Percentiles rank a stretch among this genome's conserved stretches.
Evolutionary conservation across 257 asterid genomes (phyloP).

Genomic region (Paulownia fortunei): DNA sequence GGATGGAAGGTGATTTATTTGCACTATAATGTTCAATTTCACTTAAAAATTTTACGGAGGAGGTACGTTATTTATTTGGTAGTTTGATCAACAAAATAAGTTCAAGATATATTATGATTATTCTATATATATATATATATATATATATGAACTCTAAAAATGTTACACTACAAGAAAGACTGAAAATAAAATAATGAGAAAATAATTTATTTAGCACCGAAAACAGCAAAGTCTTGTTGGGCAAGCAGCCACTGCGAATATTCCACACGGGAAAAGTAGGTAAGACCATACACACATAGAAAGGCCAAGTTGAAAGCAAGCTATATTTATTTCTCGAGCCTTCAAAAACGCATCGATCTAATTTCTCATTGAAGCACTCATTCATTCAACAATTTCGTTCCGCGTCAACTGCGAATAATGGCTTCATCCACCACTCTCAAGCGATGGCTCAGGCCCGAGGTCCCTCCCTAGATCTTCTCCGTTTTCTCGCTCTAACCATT

Average conservation of each 20-base stretch:
- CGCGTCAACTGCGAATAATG: constrained; percentile 41
- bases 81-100: too few species aligned
- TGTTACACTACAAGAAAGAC: too few species aligned
- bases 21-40: too few species aligned
- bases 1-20: too few species aligned
- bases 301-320: constrained; percentile 11
- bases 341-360: constrained; percentile 6
- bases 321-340: background rate
- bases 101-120: too few species aligned
- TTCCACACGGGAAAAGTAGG: constrained; percentile 16
- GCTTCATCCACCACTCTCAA: constrained; percentile 62
- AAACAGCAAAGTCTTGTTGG: constrained; percentile 23
- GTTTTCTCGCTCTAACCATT: background rate
- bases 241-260: constrained; percentile 20
- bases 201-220: background rate
- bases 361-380: background rate
- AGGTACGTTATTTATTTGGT: too few species aligned
- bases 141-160: too few species aligned
- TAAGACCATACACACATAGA: constrained; percentile 61
- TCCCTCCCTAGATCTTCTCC: constrained; percentile 38
- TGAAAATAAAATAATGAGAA: too few species aligned
- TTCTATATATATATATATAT: too few species aligned
- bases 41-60: too few species aligned
- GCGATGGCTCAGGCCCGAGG: constrained; percentile 94
- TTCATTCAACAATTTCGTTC: constrained; percentile 14